Evolutionary conservation across 345 rosid genomes (phyloP).

Genomic region (Lagerstroemia speciosa): DNA sequence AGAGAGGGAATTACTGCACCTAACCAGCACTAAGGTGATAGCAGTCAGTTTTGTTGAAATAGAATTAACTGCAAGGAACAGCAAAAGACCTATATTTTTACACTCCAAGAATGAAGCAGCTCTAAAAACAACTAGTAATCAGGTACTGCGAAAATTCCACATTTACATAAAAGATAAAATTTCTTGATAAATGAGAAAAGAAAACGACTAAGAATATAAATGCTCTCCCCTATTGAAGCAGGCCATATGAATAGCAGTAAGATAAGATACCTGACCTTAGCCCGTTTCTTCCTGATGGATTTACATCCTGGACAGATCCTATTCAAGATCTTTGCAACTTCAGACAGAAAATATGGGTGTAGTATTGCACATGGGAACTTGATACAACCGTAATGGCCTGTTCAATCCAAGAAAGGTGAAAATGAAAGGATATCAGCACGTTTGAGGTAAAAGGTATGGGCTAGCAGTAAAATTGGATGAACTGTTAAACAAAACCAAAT

Average conservation of each 20-base stretch:
- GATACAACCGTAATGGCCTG: slow-evolving; percentile 81
- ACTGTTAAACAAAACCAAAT: not conserved
- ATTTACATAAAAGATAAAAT: not conserved
- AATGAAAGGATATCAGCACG: not conserved
- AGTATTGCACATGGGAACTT: slow-evolving; percentile 42
- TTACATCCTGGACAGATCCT: slow-evolving; percentile 83
- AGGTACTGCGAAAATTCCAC: too few species aligned
- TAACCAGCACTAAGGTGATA: too few species aligned
- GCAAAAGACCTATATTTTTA: too few species aligned
- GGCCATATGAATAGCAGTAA: slow-evolving; percentile 7
- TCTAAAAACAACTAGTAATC: too few species aligned
- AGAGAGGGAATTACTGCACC: not conserved
- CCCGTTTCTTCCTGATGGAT: slow-evolving; percentile 42
- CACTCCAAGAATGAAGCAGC: too few species aligned
- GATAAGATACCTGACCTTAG: slow-evolving; percentile 44
- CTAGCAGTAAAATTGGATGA: not conserved
- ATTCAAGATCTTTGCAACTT: slow-evolving; percentile 56
- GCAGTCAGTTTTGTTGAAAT: too few species aligned
- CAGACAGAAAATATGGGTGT: slow-evolving; percentile 65
- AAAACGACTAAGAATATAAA: not conserved
- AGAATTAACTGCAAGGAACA: too few species aligned
- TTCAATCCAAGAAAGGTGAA: not conserved
- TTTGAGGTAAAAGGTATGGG: not conserved
- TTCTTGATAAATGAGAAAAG: not conserved
- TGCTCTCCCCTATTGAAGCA: not conserved